Evolutionary conservation across 495 filamentous ascomycete species (phyloP).

Genomic region (Penicillium herquei): DNA sequence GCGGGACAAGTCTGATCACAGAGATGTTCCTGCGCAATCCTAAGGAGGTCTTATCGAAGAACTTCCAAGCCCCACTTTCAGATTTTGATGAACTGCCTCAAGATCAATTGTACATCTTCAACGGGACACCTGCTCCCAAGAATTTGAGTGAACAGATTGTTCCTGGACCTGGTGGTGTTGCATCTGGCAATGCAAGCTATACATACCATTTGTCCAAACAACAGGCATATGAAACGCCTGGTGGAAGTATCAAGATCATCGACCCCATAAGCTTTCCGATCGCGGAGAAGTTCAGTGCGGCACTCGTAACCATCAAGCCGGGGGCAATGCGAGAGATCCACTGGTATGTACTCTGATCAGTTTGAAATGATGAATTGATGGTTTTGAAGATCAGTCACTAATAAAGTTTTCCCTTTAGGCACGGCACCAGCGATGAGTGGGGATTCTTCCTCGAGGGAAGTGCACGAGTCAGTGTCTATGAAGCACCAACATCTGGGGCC

Average conservation of each 20-base stretch:
- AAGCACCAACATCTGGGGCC: conserved; percentile 2
- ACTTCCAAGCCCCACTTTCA: conserved; percentile 2
- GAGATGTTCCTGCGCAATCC: conserved; percentile 10
- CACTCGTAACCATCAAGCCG: conserved; percentile 9
- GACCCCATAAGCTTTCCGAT: conserved; percentile 8
- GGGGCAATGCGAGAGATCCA: conserved; percentile 9
- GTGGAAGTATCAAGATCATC: conserved; percentile 11
- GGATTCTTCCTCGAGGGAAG: conserved; percentile 7
- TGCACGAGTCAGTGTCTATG: conserved; percentile 5
- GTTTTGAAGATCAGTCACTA: neutral
- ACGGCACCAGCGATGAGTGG: conserved; percentile 8
- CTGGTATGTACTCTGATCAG: neutral
- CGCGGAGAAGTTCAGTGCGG: conserved; percentile 4
- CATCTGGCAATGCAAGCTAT: conserved; percentile 5
- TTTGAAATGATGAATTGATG: neutral
- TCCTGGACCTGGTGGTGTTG: neutral
- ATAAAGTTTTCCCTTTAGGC: neutral
- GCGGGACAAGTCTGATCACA: neutral
- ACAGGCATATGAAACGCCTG: conserved; percentile 5
- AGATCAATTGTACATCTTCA: conserved; percentile 10
- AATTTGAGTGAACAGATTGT: conserved; percentile 5
- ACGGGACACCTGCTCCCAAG: conserved; percentile 4
- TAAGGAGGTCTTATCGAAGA: conserved; percentile 8
- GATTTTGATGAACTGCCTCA: conserved; percentile 6
- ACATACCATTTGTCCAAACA: conserved; percentile 10